phyloP scores from a whole-genome alignment of 1,284 basidiomycete species.

The Trichosporon sp. region DNA sequence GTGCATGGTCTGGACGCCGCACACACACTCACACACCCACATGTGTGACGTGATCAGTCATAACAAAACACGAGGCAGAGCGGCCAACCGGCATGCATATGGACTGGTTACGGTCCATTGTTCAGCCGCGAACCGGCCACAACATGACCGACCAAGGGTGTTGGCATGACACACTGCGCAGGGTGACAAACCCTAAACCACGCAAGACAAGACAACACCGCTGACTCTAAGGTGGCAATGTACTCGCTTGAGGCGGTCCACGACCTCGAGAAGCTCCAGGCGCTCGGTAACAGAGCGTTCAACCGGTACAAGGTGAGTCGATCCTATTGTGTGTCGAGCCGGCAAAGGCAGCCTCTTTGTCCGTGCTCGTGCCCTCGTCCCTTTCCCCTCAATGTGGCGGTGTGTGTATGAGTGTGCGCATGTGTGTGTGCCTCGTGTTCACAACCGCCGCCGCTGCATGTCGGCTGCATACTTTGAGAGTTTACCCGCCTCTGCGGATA shows the following conservation, averaged over 20 bases:
- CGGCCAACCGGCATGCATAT: not conserved
- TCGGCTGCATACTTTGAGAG: too few species aligned
- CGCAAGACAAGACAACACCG: not conserved
- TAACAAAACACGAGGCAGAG: not conserved
- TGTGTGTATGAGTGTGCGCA: not conserved
- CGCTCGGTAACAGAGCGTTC: conserved; percentile 8
- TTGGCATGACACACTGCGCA: not conserved
- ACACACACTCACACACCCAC: too few species aligned
- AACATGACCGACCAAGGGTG: not conserved
- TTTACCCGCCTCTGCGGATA: not conserved
- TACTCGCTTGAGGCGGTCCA: conserved; percentile 6
- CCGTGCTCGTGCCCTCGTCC: not conserved
- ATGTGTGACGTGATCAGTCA: not conserved
- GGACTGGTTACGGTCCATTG: not conserved
- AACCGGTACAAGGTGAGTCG: conserved; percentile 1
- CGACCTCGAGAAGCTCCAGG: conserved; percentile 9
- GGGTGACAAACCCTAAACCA: not conserved
- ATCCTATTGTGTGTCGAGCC: not conserved
- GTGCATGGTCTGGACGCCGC: not conserved
- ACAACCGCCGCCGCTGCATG: not conserved
- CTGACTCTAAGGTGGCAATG: conserved; percentile 1
- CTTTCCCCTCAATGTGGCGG: not conserved
- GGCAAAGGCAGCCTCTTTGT: not conserved
- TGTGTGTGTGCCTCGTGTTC: not conserved
- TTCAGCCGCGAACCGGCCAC: not conserved